Base-by-base conservation (phyloP, 805 yeast genomes). In the Pichia nakasei region DNA sequence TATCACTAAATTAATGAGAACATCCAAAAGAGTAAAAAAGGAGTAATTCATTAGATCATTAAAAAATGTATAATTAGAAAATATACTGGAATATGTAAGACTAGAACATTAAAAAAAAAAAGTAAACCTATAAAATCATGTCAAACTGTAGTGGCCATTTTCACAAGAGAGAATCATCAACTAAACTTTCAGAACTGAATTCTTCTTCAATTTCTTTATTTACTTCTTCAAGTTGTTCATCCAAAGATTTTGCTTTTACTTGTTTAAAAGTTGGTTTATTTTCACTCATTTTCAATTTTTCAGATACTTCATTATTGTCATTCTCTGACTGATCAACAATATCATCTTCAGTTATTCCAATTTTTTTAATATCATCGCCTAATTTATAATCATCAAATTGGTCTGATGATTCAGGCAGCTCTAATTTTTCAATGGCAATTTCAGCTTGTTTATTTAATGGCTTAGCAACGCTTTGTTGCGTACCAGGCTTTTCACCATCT, bases 371-470 rank as follows among this genome's bases (percentile, higher is more conserved):
- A 9, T 29, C 32, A 11, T 5, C 32, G 15, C 15, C 32, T 12
- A 29, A 15, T 36, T 7, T 32, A 35, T 31, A 18, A 37, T 9
- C 15, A 34, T 40, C 27, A 1, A 12, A 13, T 4, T 9, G 8
- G 4, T 29, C 32, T 13, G 7, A 3, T 4, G 32, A 29, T 7
- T 29, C 32, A 4, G 18, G 15, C 7, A 12, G 15, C 6, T 29
- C 32, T 13, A 37, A 38, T 27, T 41, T 46, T 5, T 39, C 46
- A 8, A 48, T 49, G 21, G 48, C 54, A 22, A 42, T 50, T 26
- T 47, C 52, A 6, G 46, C 53, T 42, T 58, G 63, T n/a, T 57
- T 55, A 41, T 54, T 49, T 29, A 58, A 43, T 4, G 63, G 55
- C 35, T 60, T 55, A 11, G 60, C 55, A 29, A 54, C 51, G 9